Evolutionary conservation across 2,329 filamentous ascomycete genomes (phyloP).

Genomic region (Trichoderma atroviride): DNA sequence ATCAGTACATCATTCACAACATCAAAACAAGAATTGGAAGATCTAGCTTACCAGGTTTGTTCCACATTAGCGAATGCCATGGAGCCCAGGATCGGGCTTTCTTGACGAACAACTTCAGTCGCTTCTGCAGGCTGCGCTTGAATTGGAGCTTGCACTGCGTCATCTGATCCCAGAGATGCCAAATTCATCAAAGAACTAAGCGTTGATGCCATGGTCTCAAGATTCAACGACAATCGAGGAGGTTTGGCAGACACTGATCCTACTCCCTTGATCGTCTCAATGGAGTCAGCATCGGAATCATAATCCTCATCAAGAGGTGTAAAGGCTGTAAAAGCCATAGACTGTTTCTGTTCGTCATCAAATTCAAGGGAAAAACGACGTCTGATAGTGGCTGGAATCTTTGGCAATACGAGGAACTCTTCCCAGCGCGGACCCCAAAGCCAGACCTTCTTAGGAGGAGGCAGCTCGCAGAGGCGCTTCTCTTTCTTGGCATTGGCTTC

Average conservation of each 20-base stretch:
- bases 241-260: conserved; percentile 26
- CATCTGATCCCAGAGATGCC: conserved; percentile 16
- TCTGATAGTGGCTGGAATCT: conserved; percentile 36
- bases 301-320: not conserved
- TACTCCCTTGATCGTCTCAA: conserved; percentile 28
- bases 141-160: not conserved
- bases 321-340: not conserved
- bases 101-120: not conserved
- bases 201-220: conserved; percentile 34
- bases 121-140: not conserved
- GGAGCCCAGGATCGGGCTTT: not conserved
- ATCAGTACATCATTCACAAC: not conserved
- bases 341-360: not conserved
- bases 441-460: conserved; percentile 37
- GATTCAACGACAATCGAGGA: conserved; percentile 40
- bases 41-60: not conserved
- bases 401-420: conserved; percentile 43
- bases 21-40: not conserved
- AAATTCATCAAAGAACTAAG: conserved; percentile 35
- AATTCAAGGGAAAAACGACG: conserved; percentile 13
- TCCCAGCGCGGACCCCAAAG: conserved; percentile 43
- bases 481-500: conserved; percentile 37
- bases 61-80: not conserved
- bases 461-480: conserved; percentile 36
- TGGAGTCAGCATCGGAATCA: conserved; percentile 33